Conservation (phyloP, 2,329 filamentous ascomycete genomes). For the Plenodomus tracheiphilus region DNA sequence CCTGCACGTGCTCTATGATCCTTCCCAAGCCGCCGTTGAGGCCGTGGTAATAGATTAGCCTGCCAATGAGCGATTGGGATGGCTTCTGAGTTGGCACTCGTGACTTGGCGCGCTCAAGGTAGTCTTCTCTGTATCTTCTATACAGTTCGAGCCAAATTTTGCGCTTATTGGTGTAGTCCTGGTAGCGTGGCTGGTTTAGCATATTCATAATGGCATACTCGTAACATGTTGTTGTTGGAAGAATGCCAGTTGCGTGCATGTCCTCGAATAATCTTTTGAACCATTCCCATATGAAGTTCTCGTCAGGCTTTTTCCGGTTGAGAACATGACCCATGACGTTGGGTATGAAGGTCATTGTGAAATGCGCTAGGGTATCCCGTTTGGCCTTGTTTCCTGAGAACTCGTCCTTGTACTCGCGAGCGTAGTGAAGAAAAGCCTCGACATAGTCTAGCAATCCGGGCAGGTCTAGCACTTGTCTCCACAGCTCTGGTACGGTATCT, state of each 20-base stretch:
- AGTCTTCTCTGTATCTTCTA: constrained; percentile 22
- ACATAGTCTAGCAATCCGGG: constrained; percentile 29
- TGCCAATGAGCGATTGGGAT: constrained; percentile 20
- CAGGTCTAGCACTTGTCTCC: constrained; percentile 26
- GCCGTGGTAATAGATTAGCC: constrained; percentile 26
- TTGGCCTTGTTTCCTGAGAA: constrained; percentile 19
- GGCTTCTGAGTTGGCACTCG: constrained; percentile 15
- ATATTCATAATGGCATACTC: constrained; percentile 31
- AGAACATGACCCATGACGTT: constrained; percentile 33
- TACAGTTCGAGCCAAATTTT: constrained; percentile 36
- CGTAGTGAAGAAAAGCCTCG: constrained; percentile 32
- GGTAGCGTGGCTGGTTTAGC: constrained; percentile 32
- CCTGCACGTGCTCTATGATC: constrained; percentile 26
- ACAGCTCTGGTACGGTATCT: constrained; percentile 23
- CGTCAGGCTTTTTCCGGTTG: constrained; percentile 18
- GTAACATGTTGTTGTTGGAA: constrained; percentile 27
- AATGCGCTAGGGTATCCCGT: constrained; percentile 17
- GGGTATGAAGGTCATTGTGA: constrained; percentile 32
- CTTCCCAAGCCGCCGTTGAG: constrained; percentile 18
- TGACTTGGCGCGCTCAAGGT: constrained; percentile 12
- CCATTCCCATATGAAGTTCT: constrained; percentile 30
- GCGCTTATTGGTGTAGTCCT: constrained; percentile 26
- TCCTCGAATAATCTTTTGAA: constrained; percentile 30
- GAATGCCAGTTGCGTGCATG: constrained; percentile 15
- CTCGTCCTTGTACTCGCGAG: constrained; percentile 28